Evolutionary conservation across 805 yeast species (phyloP).

Genomic region (Danielia oregonensis): DNA sequence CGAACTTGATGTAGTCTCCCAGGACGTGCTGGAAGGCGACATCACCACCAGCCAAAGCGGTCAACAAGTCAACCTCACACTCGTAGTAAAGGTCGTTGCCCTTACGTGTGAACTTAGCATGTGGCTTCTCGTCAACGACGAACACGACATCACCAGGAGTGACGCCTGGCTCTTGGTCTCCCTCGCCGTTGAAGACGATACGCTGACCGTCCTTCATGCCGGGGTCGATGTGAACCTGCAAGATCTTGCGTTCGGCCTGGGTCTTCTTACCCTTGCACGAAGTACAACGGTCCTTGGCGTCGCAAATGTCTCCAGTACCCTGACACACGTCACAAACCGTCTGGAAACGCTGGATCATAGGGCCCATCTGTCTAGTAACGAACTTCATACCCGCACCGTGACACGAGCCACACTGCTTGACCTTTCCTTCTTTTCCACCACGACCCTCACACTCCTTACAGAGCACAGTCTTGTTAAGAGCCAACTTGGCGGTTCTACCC

Average conservation of each 20-base stretch:
- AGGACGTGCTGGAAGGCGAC: conserved; percentile 84
- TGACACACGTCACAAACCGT: conserved; percentile 87
- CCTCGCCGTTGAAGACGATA: conserved; percentile 89
- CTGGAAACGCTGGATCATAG: conserved; percentile 97
- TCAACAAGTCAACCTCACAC: conserved; percentile 84
- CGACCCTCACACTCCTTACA: conserved; percentile 90
- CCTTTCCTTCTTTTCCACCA: conserved; percentile 93
- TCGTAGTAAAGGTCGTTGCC: conserved; percentile 84
- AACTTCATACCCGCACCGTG: conserved; percentile 89
- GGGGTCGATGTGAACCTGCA: conserved; percentile 91
- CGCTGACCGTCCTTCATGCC: conserved; percentile 96
- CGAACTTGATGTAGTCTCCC: conserved; percentile 85
- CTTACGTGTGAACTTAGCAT: conserved; percentile 76
- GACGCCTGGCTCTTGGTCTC: conserved; percentile 93
- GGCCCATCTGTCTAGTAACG: conserved; percentile 98
- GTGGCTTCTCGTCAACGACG: conserved; percentile 86
- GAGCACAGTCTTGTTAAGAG: conserved; percentile 84
- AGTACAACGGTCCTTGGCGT: conserved; percentile 84
- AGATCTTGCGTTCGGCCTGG: conserved; percentile 79
- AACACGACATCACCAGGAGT: conserved; percentile 97
- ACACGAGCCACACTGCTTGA: conserved; percentile 83
- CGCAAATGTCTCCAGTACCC: conserved; percentile 87
- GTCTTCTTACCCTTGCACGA: conserved; percentile 88
- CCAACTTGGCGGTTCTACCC: conserved; percentile 92
- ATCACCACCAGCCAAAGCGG: conserved; percentile 96